Evolutionary conservation across 305 asterid species (phyloP).

Genomic region (Fraxinus ornus): DNA sequence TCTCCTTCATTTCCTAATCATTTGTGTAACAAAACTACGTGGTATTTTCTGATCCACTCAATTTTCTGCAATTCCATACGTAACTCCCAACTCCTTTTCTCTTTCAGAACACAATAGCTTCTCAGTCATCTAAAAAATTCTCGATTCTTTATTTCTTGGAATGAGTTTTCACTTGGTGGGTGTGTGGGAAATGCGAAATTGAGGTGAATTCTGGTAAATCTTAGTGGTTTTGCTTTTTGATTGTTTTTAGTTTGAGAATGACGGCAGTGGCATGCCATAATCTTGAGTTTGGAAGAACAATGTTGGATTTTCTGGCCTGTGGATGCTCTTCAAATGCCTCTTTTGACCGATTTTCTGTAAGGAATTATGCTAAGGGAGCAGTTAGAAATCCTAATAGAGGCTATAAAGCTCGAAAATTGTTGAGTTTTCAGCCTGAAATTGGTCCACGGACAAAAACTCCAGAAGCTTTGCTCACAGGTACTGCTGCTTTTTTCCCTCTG

Average conservation of each 20-base stretch:
- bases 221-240: constrained; percentile 5
- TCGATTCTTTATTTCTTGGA: constrained; percentile 19
- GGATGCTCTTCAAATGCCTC: constrained; percentile 70
- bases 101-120: neutral
- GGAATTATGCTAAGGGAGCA: constrained; percentile 36
- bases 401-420: constrained; percentile 37
- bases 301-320: constrained; percentile 56
- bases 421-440: constrained; percentile 49
- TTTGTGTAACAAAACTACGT: constrained; percentile 13
- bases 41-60: constrained; percentile 60
- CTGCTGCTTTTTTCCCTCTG: neutral
- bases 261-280: constrained; percentile 64
- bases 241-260: constrained; percentile 37
- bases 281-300: constrained; percentile 59
- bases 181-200: constrained; percentile 29
- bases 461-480: constrained; percentile 63
- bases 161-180: constrained; percentile 19
- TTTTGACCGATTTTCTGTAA: constrained; percentile 32
- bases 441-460: constrained; percentile 59
- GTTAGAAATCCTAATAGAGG: constrained; percentile 46
- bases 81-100: neutral
- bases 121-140: neutral
- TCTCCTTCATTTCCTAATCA: neutral
- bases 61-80: constrained; percentile 17
- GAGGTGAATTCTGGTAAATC: constrained; percentile 35